Conservation (phyloP, 805 yeast genomes). For the Barnettozyma botsteinii region DNA sequence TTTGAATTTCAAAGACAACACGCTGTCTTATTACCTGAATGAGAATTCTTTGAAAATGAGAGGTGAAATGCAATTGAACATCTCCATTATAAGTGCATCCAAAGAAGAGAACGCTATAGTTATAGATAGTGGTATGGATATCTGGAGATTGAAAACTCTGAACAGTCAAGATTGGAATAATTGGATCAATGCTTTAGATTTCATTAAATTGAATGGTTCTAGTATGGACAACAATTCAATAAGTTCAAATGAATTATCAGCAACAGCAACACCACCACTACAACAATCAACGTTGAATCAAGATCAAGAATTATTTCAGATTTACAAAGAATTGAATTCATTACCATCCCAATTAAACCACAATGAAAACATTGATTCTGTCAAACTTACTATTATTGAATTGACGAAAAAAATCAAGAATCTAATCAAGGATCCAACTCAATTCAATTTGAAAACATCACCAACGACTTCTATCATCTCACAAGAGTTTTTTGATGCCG, state of each 20-base stretch:
- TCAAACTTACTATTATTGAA: neutral
- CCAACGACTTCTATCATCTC: slow-evolving; percentile 34
- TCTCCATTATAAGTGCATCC: slow-evolving; percentile 79
- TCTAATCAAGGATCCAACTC: slow-evolving; percentile 2
- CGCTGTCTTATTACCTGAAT: slow-evolving; percentile 73
- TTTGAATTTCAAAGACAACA: slow-evolving; percentile 75
- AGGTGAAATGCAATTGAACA: slow-evolving; percentile 85
- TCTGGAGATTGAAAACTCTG: slow-evolving; percentile 79
- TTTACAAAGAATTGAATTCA: slow-evolving; percentile 1
- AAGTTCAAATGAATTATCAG: slow-evolving; percentile 6
- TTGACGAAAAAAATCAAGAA: slow-evolving; percentile 3
- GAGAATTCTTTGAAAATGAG: slow-evolving; percentile 67
- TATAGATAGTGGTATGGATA: slow-evolving; percentile 92
- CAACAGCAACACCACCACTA: neutral
- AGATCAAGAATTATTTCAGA: neutral
- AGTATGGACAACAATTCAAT: slow-evolving; percentile 1
- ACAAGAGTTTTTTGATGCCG: slow-evolving; percentile 64
- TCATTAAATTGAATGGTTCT: slow-evolving; percentile 18
- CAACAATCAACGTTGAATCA: no score
- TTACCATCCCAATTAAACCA: slow-evolving; percentile 8
- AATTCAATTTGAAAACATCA: slow-evolving; percentile 1
- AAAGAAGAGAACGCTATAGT: slow-evolving; percentile 60
- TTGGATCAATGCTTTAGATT: slow-evolving; percentile 80
- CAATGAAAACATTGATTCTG: neutral
- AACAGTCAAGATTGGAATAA: slow-evolving; percentile 59